Evolutionary conservation across 495 filamentous ascomycete genomes (phyloP).

Genomic region (Pyrenula aspistea): DNA sequence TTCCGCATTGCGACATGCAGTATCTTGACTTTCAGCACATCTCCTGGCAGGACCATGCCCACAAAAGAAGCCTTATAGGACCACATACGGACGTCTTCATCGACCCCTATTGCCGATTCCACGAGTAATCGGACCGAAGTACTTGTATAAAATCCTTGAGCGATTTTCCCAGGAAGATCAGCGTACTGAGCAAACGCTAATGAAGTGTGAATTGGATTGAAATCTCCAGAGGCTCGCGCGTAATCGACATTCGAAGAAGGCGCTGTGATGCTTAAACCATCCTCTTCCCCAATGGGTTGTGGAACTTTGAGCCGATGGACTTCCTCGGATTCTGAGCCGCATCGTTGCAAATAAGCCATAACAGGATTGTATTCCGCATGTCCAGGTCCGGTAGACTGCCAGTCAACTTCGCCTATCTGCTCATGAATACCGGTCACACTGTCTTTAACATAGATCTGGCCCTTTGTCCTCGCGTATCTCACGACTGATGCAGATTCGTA

Average conservation of each 20-base stretch:
- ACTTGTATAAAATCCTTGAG: conserved; percentile 24
- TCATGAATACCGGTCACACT: background rate
- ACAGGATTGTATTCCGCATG: background rate
- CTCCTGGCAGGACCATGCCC: conserved; percentile 24
- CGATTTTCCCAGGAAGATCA: conserved; percentile 18
- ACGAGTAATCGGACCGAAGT: conserved; percentile 9
- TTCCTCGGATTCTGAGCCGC: background rate
- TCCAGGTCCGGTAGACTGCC: background rate
- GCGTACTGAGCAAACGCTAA: conserved; percentile 16
- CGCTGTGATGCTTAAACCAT: background rate
- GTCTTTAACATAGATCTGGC: background rate
- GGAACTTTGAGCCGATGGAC: background rate
- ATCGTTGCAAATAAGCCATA: background rate
- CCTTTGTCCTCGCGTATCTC: background rate
- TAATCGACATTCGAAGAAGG: conserved; percentile 16
- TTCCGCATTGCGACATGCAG: conserved; percentile 23
- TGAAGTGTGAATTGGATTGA: conserved; percentile 26
- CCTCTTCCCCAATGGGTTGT: background rate
- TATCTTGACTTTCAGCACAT: conserved; percentile 17
- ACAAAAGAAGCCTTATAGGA: conserved; percentile 16
- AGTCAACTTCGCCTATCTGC: background rate
- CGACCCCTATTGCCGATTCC: conserved; percentile 2
- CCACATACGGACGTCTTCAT: conserved; percentile 10
- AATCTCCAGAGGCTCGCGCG: conserved; percentile 18
- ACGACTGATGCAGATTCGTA: background rate